These are phyloP conservation scores for Rhodotorula sp. DNA, from an alignment of 1,284 basidiomycete species.

Conservation along the genomic window DNA sequence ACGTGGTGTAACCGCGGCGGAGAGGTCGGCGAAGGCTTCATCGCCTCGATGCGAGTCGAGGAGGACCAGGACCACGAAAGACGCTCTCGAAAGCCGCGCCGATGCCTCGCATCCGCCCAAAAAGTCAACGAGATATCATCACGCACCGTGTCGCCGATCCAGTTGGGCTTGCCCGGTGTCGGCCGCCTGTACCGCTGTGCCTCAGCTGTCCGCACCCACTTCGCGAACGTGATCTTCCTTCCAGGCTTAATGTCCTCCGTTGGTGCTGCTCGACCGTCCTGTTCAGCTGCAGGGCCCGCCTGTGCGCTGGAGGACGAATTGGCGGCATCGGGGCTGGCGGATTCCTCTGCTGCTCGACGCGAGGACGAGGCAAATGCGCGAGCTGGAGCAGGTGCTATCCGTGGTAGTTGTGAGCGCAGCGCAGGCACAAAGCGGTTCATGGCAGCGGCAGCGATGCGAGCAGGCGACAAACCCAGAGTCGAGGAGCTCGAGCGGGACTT, in stretches of 20 bases:
- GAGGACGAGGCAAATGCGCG: conserved; percentile 24
- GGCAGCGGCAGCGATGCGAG: neutral
- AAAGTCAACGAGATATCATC: too few relatives aligned
- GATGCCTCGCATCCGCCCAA: too few relatives aligned
- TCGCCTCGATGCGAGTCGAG: neutral
- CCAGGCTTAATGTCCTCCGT: neutral
- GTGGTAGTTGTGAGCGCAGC: neutral
- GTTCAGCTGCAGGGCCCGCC: conserved; percentile 6
- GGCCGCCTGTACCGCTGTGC: too few relatives aligned
- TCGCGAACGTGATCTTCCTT: conserved; percentile 25
- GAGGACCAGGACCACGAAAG: too few relatives aligned
- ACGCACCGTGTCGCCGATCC: conserved; percentile 40
- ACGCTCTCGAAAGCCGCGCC: neutral
- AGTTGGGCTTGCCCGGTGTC: conserved; percentile 29
- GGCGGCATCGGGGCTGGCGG: conserved; percentile 5
- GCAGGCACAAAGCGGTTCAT: conserved; percentile 6
- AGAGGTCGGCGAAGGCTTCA: neutral
- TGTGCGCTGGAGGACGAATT: neutral
- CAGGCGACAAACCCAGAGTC: neutral
- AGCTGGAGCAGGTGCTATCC: neutral
- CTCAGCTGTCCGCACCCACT: too few relatives aligned
- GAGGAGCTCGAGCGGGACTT: neutral
- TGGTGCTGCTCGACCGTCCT: neutral
- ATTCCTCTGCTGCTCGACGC: neutral
- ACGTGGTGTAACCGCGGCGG: neutral